Evolutionary conservation across 805 yeast genomes (phyloP).

Genomic region (Saccharomycopsis lassenensis): DNA sequence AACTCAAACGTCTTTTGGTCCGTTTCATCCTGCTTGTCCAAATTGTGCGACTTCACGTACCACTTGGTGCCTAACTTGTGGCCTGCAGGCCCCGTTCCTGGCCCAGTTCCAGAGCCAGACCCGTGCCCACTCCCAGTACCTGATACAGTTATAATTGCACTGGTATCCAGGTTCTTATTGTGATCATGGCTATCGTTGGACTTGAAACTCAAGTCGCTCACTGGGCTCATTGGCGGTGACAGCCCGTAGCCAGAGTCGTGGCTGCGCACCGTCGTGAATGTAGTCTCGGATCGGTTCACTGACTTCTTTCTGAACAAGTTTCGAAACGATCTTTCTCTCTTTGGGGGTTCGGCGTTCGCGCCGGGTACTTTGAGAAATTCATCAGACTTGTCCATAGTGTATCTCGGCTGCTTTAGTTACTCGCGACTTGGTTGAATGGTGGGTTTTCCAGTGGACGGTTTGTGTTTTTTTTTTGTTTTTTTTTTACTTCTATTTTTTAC

Average conservation of each 20-base stretch:
- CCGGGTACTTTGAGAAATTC: background rate
- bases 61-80: slow-evolving; percentile 11
- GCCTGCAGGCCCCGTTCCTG: slow-evolving; percentile 6
- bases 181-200: slow-evolving; percentile 2
- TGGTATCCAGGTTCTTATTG: background rate
- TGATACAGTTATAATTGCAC: too few species aligned
- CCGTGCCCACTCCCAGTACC: too few species aligned
- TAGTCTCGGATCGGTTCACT: background rate
- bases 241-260: background rate
- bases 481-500: too few species aligned
- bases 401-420: too few species aligned
- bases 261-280: too few species aligned
- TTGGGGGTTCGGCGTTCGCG: slow-evolving; percentile 3
- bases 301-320: slow-evolving; percentile 7
- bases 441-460: too few species aligned
- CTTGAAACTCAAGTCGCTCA: slow-evolving; percentile 1
- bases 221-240: slow-evolving; percentile 9
- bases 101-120: too few species aligned
- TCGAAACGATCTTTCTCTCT: slow-evolving; percentile 12
- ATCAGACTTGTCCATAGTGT: slow-evolving; percentile 3
- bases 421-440: too few species aligned
- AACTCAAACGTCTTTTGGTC: slow-evolving; percentile 9
- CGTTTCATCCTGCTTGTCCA: slow-evolving; percentile 14
- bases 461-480: too few species aligned
- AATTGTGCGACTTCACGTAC: slow-evolving; percentile 9